These are phyloP conservation scores for Paecilomyces variotii DNA, from an alignment of 2,329 filamentous ascomycete genomes.

Conservation along the genomic window DNA sequence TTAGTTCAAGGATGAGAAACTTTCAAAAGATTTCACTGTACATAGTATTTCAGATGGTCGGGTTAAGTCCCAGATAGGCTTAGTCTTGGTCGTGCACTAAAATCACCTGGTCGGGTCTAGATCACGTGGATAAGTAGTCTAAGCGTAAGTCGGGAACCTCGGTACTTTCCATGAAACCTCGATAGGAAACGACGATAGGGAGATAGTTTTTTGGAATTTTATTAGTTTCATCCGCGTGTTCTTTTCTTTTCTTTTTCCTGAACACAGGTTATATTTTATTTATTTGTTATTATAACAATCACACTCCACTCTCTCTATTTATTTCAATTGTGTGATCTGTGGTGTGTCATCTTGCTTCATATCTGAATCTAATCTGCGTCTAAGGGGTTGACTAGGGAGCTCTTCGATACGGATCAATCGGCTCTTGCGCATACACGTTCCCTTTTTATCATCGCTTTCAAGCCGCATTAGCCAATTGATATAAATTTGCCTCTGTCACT, in stretches of 20 bases:
- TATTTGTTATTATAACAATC: background rate
- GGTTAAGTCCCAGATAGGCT: no score
- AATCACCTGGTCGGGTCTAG: no score
- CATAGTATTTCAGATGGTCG: no score
- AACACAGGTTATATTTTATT: background rate
- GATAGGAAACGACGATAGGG: no score
- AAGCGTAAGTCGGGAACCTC: background rate
- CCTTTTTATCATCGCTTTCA: background rate
- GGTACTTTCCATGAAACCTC: background rate
- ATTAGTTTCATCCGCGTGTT: background rate
- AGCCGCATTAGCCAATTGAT: background rate
- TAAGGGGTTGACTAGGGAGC: background rate
- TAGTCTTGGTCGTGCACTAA: no score
- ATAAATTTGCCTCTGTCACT: background rate
- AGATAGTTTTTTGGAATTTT: no score
- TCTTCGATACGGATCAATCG: background rate
- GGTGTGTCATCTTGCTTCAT: background rate
- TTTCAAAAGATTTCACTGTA: no score
- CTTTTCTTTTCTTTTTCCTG: background rate
- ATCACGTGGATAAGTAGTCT: background rate
- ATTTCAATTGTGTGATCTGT: background rate
- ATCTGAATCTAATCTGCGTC: background rate
- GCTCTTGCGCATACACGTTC: background rate
- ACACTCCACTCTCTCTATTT: background rate
- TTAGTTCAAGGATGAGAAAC: no score